phyloP scores from a whole-genome alignment of 2,329 filamentous ascomycete species.

The Clarireedia paspali region DNA sequence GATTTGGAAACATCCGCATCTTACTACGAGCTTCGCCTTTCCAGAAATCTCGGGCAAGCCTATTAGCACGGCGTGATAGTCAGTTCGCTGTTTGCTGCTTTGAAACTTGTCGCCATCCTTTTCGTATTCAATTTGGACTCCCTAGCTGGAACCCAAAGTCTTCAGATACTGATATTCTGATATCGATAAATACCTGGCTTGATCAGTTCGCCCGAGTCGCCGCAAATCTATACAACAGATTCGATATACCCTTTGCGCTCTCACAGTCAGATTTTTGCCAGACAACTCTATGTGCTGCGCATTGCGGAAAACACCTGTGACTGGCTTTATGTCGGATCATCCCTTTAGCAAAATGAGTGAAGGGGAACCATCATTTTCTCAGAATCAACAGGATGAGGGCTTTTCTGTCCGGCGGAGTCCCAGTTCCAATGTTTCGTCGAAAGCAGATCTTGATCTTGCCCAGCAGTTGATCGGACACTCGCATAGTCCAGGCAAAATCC shows the following conservation, averaged over 20 bases:
- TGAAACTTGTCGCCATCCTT: not conserved
- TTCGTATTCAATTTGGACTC: not conserved
- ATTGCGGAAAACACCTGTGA: conserved; percentile 16
- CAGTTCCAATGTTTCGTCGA: conserved; percentile 17
- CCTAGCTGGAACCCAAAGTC: too few species aligned
- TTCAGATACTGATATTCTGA: too few species aligned
- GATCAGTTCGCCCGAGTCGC: too few species aligned
- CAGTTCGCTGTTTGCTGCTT: not conserved
- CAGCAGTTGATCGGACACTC: conserved; percentile 21
- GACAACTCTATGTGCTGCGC: conserved; percentile 21
- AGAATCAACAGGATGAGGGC: conserved; percentile 15
- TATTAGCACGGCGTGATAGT: not conserved
- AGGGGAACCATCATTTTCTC: conserved; percentile 14
- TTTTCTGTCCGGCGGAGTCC: conserved; percentile 17
- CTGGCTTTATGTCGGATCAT: conserved; percentile 27
- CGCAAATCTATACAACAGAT: too few species aligned
- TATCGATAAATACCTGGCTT: too few species aligned
- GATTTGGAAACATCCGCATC: not conserved
- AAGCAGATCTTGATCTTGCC: conserved; percentile 22
- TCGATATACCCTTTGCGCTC: not conserved
- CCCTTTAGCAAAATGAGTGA: conserved; percentile 18
- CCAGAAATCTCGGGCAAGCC: not conserved
- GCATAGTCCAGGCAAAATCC: conserved; percentile 10
- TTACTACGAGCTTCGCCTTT: not conserved
- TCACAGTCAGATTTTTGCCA: not conserved